Percentiles rank a stretch among this genome's conserved stretches.
Evolutionary conservation across 2,329 filamentous ascomycete species (phyloP).

Genomic region (Aspergillus hortae): DNA sequence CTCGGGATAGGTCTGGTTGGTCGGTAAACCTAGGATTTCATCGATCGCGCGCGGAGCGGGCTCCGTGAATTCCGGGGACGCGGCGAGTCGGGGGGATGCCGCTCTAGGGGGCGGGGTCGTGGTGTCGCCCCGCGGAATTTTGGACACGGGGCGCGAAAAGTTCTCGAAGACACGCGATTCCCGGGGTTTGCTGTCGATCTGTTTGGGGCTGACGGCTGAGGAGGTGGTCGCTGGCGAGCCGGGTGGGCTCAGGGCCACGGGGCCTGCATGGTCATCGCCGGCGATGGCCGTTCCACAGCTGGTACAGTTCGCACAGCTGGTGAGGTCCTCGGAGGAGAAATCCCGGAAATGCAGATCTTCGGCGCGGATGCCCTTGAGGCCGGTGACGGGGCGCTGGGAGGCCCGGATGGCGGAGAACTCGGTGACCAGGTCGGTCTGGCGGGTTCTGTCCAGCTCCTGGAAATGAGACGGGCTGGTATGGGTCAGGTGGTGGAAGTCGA

Average conservation of each 20-base stretch:
- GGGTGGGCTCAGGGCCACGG: conserved; percentile 27
- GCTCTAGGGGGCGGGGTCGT: conserved; percentile 38
- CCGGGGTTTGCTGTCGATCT: conserved; percentile 20
- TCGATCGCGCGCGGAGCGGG: conserved; percentile 39
- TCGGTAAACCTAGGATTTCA: conserved; percentile 35
- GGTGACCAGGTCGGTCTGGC: conserved; percentile 50
- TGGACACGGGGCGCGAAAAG: conserved; percentile 52
- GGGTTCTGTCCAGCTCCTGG: conserved; percentile 49
- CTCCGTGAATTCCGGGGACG: conserved; percentile 29
- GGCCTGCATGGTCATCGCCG: conserved; percentile 15
- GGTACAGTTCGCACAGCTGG: conserved; percentile 1
- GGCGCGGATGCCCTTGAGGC: conserved; percentile 52
- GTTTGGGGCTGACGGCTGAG: conserved; percentile 21
- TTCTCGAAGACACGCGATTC: conserved; percentile 48
- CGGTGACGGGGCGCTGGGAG: conserved; percentile 48
- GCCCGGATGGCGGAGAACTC: conserved; percentile 54
- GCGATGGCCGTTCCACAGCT: conserved; percentile 19
- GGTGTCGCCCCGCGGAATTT: conserved; percentile 37
- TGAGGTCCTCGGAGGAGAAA: conserved; percentile 31
- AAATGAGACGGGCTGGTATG: conserved; percentile 57
- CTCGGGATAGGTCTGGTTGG: conserved; percentile 28
- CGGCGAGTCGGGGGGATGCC: conserved; percentile 31
- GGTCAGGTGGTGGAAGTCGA: conserved; percentile 62
- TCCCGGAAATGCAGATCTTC: conserved; percentile 43
- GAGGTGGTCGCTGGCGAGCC: conserved; percentile 24